Evolutionary conservation across 371 early-diverging fungal genomes (phyloP).

Genomic region (Blastocladiella emersonii): DNA sequence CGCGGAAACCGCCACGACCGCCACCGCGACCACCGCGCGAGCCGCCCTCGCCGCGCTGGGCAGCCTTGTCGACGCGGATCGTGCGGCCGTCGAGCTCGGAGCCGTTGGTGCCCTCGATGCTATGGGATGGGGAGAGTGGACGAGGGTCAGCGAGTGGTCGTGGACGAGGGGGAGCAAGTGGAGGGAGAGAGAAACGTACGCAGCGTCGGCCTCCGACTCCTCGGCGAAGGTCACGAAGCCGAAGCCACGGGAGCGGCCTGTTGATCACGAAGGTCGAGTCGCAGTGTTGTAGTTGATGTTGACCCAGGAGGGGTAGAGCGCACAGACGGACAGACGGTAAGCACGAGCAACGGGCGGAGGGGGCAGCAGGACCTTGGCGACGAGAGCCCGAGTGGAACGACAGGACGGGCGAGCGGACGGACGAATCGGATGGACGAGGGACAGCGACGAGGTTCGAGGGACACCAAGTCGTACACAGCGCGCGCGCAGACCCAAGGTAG

Average conservation of each 20-base stretch:
- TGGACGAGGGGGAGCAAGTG: not conserved
- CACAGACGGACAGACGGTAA: not conserved
- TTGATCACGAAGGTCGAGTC: too few species aligned
- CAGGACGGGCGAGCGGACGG: too few species aligned
- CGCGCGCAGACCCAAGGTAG: too few species aligned
- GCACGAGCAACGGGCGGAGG: too few species aligned
- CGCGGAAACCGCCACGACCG: slow-evolving; percentile 13
- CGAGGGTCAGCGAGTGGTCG: not conserved
- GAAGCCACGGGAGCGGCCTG: slow-evolving; percentile 60
- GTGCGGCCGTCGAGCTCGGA: slow-evolving; percentile 45
- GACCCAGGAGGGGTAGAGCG: not conserved
- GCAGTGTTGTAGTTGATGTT: not conserved
- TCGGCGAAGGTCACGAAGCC: slow-evolving; percentile 55
- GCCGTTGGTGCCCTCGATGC: slow-evolving; percentile 36
- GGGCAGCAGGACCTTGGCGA: too few species aligned
- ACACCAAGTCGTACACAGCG: too few species aligned
- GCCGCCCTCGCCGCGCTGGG: slow-evolving; percentile 18
- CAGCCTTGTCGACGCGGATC: slow-evolving; percentile 31
- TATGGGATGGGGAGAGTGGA: not conserved
- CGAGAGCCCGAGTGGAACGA: too few species aligned
- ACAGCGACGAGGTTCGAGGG: too few species aligned
- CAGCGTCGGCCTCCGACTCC: slow-evolving; percentile 35
- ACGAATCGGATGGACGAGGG: too few species aligned
- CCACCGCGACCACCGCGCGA: slow-evolving; percentile 9
- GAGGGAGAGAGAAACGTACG: slow-evolving; percentile 10